Base-by-base conservation (phyloP, 495 filamentous ascomycete species). In the Chlorociboria aeruginascens region DNA sequence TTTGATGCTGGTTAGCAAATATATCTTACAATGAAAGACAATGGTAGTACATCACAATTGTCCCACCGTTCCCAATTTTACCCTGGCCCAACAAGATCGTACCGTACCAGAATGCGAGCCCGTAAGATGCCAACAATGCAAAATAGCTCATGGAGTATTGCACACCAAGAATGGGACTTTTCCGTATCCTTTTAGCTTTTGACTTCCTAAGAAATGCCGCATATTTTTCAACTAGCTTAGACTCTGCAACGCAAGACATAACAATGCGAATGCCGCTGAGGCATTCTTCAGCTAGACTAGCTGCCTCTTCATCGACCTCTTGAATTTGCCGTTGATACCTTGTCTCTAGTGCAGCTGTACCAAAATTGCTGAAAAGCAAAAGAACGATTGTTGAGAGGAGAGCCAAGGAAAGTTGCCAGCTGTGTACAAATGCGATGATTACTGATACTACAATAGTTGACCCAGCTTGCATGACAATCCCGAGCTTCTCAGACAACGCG, bases 321-420 rank as follows among this genome's bases (percentile, higher is more conserved):
- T 38, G n/a, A 38, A 11, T 9, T 36, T 32, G 35, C 16, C 14
- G 1, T 13, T 48, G 35, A 12, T 16, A 31, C 9, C 33, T 12
- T 8, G 45, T 28, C 7, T 38, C 35, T 1, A 29, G 11, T 2
- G 16, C 20, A 8, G 7, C 45, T 31, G 32, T 20, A 8, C 37
- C 30, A 17, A 20, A 14, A 11, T 20, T 32, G 4, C 16, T 31
- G 20, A 47, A 13, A 7, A 47, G 8, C 2, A 40, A 14, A 11
- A 12, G 29, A 17, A 69, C 62, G 41, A 72, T 75, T 0, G 72
- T 72, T 33, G 67, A 69, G 10, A 74, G 69, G 38, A 66, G 43
- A 7, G 78, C 70, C 0, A 76, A 61, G 3, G 69, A 69, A 3
- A 83, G 69, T 48, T 81, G 81, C 79, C 79, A 82, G 7, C 76